Conservation (phyloP, 1,284 basidiomycete species). For the Puccinia horiana region DNA sequence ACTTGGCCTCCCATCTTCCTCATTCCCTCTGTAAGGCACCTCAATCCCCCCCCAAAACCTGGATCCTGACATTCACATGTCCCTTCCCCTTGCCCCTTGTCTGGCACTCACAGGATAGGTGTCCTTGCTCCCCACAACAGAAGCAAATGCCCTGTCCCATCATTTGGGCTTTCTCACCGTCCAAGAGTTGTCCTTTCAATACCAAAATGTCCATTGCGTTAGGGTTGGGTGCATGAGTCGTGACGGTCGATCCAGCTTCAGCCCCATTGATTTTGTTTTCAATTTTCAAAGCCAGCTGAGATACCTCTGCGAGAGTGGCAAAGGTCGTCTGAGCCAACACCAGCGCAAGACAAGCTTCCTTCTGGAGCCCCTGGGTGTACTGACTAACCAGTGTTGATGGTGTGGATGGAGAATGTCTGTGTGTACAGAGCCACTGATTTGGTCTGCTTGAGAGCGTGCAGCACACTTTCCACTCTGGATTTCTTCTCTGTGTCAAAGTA, state of each 20-base stretch:
- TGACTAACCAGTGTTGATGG: neutral
- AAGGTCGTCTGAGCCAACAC: neutral
- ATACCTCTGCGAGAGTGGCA: too few relatives aligned
- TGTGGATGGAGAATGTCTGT: neutral
- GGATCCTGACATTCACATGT: neutral
- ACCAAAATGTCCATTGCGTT: neutral
- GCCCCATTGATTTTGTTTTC: neutral
- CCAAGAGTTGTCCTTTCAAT: neutral
- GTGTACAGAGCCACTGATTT: conserved; percentile 1
- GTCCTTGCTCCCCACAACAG: neutral
- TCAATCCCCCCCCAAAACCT: neutral
- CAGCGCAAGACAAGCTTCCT: neutral
- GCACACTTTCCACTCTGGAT: too few relatives aligned
- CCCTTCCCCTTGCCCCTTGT: neutral
- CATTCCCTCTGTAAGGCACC: neutral
- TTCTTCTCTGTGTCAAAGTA: too few relatives aligned
- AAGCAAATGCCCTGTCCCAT: neutral
- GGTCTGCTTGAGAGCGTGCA: neutral
- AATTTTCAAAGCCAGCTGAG: neutral
- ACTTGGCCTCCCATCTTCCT: neutral
- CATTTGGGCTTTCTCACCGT: neutral
- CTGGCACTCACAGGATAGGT: neutral
- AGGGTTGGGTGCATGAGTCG: neutral
- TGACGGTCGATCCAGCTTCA: neutral
- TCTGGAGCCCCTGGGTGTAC: too few relatives aligned